A percentile compares a stretch with the other conserved stretches of the same genome.
Evolutionary conservation across 345 rosid species (phyloP).

Genomic region (Kernera saxatilis): DNA sequence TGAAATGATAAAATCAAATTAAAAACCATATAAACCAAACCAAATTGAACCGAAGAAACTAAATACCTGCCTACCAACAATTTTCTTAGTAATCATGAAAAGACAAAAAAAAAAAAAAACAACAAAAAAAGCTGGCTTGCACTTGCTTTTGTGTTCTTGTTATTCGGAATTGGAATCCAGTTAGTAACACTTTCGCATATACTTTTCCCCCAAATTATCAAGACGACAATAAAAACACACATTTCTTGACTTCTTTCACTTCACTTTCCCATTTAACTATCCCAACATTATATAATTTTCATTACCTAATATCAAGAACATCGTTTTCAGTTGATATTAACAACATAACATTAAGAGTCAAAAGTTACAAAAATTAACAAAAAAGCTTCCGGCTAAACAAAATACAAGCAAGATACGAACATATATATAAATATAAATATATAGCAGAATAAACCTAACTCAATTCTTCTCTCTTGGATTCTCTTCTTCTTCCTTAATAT

Average conservation of each 20-base stretch:
- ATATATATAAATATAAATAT: no score
- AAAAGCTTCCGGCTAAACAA: constrained; percentile 7
- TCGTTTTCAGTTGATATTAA: constrained; percentile 7
- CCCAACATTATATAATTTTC: not conserved
- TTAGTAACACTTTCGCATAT: not conserved
- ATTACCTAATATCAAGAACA: constrained; percentile 8
- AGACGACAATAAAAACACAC: no score
- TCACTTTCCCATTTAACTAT: not conserved
- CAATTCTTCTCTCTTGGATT: not conserved
- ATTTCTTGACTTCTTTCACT: not conserved
- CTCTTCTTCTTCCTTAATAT: constrained; percentile 31
- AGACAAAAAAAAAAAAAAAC: no score
- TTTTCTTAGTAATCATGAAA: no score
- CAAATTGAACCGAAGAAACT: no score
- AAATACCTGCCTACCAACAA: no score
- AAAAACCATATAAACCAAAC: no score
- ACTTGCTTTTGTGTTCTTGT: not conserved
- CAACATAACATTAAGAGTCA: constrained; percentile 14
- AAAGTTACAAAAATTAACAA: constrained; percentile 17
- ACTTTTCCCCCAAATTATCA: no score
- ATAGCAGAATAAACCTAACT: constrained; percentile 8
- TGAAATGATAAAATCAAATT: no score
- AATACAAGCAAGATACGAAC: constrained; percentile 14
- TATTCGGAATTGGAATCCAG: not conserved
- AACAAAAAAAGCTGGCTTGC: not conserved